Evolutionary conservation across 2,329 filamentous ascomycete species (phyloP).

Genomic region (Diaporthe capsici): DNA sequence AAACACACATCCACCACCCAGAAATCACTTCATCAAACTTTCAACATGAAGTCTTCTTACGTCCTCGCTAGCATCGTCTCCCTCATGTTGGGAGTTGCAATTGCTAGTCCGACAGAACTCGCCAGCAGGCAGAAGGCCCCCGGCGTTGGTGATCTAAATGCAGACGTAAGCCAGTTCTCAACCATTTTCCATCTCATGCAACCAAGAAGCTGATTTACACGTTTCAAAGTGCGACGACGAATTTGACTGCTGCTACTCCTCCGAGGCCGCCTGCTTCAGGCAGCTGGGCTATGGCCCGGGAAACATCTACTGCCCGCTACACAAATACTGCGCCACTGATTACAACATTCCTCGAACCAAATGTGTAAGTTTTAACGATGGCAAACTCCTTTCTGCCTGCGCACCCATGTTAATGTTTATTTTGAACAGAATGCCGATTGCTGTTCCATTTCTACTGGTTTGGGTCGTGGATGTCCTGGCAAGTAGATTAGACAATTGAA

Average conservation of each 20-base stretch:
- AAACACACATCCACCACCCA: neutral
- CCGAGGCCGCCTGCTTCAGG: neutral
- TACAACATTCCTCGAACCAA: neutral
- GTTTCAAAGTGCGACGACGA: neutral
- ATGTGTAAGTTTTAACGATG: neutral
- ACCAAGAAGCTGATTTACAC: neutral
- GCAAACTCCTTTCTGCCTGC: neutral
- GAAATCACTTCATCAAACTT: neutral
- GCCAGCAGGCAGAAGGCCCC: neutral
- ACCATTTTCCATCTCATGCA: neutral
- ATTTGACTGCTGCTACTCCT: neutral
- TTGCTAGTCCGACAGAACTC: neutral
- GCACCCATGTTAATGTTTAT: neutral
- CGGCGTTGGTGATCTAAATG: neutral
- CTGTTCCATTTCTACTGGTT: neutral
- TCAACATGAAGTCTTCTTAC: neutral
- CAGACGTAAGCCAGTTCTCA: neutral
- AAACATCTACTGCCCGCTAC: neutral
- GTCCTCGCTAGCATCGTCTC: neutral
- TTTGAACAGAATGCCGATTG: neutral
- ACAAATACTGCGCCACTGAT: neutral
- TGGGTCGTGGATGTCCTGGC: neutral
- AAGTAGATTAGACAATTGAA: neutral
- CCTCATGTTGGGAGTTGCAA: neutral
- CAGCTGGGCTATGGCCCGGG: neutral